phyloP scores from a whole-genome alignment of 768 basidiomycete species.

The Lactifluus subvellereus region DNA sequence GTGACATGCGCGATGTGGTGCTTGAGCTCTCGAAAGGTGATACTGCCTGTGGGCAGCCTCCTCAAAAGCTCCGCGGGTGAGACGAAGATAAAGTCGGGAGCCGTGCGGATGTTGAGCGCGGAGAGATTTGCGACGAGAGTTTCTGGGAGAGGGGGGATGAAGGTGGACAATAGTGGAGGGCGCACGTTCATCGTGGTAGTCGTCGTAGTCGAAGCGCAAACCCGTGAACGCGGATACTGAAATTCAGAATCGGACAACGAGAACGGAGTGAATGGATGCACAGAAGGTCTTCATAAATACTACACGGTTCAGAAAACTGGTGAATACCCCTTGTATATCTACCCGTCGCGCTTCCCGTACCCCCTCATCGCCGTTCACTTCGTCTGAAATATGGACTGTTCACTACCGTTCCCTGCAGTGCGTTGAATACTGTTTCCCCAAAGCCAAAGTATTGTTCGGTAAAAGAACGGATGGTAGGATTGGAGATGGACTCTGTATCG shows the following conservation, averaged over 20 bases:
- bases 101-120: slow-evolving; percentile 17
- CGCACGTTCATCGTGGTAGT: slow-evolving; percentile 7
- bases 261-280: neutral
- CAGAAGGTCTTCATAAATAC: neutral
- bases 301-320: neutral
- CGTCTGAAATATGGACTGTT: slow-evolving; percentile 80
- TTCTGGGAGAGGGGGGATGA: slow-evolving; percentile 16
- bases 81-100: slow-evolving; percentile 16
- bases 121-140: slow-evolving; percentile 11
- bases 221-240: neutral
- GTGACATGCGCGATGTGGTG: slow-evolving; percentile 17
- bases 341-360: neutral
- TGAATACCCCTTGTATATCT: neutral
- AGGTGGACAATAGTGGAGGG: slow-evolving; percentile 11
- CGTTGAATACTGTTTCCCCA: slow-evolving; percentile 86
- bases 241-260: neutral
- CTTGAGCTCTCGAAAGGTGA: slow-evolving; percentile 17
- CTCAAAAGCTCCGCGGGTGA: slow-evolving; percentile 6
- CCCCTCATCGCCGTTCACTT: slow-evolving; percentile 35
- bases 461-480: slow-evolving; percentile 67
- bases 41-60: slow-evolving; percentile 17
- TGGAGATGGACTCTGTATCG: slow-evolving; percentile 62
- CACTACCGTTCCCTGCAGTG: slow-evolving; percentile 78
- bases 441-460: slow-evolving; percentile 79
- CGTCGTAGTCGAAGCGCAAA: neutral